These are phyloP conservation scores for Ganoderma sp. DNA, from an alignment of 1,284 basidiomycete genomes.

Conservation along the genomic window DNA sequence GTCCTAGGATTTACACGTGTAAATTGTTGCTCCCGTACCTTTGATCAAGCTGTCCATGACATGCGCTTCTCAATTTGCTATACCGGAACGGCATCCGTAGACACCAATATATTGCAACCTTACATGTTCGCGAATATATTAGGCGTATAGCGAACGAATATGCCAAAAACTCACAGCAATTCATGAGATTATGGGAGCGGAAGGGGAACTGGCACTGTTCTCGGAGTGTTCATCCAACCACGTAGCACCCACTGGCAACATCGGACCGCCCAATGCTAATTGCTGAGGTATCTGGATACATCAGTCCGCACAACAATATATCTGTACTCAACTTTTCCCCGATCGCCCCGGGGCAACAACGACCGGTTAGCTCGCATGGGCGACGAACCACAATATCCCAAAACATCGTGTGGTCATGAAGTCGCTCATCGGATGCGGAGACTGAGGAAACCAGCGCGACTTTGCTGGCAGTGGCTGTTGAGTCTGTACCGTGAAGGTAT, in stretches of 20 bases:
- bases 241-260: neutral
- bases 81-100: slow-evolving; percentile 13
- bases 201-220: neutral
- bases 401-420: neutral
- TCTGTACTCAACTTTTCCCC: neutral
- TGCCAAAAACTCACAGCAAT: slow-evolving; percentile 5
- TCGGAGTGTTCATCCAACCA: neutral
- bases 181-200: neutral
- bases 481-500: neutral
- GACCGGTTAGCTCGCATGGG: neutral
- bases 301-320: slow-evolving; percentile 3
- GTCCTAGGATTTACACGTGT: slow-evolving; percentile 23
- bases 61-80: slow-evolving; percentile 21
- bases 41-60: slow-evolving; percentile 8
- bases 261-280: slow-evolving; percentile 2
- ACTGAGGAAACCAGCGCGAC: neutral
- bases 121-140: neutral
- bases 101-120: slow-evolving; percentile 8
- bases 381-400: neutral
- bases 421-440: neutral
- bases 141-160: slow-evolving; percentile 5
- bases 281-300: slow-evolving; percentile 12
- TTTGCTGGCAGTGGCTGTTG: neutral
- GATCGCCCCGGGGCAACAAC: neutral
- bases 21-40: slow-evolving; percentile 12